phyloP scores from a whole-genome alignment of 257 asterid genomes.

The Fraxinus quadrangulata region DNA sequence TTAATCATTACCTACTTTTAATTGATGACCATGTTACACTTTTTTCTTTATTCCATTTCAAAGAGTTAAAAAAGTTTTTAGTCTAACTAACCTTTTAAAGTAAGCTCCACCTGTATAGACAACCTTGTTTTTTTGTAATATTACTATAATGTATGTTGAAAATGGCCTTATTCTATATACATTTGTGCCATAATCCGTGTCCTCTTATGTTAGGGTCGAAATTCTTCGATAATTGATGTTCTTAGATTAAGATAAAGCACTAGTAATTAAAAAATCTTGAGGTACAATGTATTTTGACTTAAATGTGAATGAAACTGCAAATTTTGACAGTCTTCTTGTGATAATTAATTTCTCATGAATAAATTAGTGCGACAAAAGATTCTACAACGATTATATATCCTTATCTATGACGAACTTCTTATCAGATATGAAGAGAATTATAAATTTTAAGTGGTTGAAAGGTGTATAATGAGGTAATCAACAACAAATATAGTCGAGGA shows the following conservation, averaged over 20 bases:
- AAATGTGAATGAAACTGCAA: conserved; percentile 7
- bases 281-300: conserved; percentile 14
- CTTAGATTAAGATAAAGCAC: background rate
- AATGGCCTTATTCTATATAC: background rate
- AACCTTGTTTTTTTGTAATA: background rate
- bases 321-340: conserved; percentile 4
- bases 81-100: background rate
- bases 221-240: background rate
- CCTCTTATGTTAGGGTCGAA: background rate
- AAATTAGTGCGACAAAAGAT: conserved; percentile 6
- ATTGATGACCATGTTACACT: conserved; percentile 39
- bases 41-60: conserved; percentile 34
- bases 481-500: conserved; percentile 27
- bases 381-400: background rate
- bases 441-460: background rate
- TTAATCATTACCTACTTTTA: conserved; percentile 43
- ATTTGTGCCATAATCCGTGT: background rate
- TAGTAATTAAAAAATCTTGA: conserved; percentile 7
- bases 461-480: conserved; percentile 13
- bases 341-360: background rate
- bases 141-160: background rate
- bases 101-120: background rate
- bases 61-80: conserved; percentile 12
- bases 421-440: background rate
- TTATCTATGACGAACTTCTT: background rate